Evolutionary conservation across 331 rosid genomes (phyloP), one percentile per base, ranked within the genome.

Genomic region (Pyracantha coccinea): DNA sequence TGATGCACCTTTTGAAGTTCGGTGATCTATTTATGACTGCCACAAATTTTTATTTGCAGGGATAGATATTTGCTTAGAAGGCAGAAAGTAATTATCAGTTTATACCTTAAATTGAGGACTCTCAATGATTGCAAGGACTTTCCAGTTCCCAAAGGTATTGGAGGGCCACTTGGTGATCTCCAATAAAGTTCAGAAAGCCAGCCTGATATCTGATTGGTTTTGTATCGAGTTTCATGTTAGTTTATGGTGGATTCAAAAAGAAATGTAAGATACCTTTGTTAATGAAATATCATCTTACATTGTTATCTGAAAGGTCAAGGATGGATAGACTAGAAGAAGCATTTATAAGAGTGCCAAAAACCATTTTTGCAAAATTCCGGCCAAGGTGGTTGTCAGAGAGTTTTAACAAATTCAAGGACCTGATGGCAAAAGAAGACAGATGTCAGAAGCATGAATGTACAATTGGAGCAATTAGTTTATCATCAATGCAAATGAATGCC

Each of bases 281-380:
- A 23, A 33, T 21, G 70, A 55, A 76, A 72, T 76, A 58, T 72
- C 79, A 65, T 54, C 94, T 86, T 83, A 94, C 99, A 50, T 77
- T 77, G 81, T 94, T 94, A 31, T 84, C 93, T 70, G 97, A 90
- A 78, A 94, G 93, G 81, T 94, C 97, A 71, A 90, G 97, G 81
- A 81, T 74, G 68, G 92, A 86, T 81, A 90, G 83, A 86, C 81
- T 27, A 74, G 97, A 90, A 9, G 93, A 87, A 84, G 86, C 81
- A 78, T 86, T 69, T 64, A 92, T 86, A 85, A 94, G 93, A 58
- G 86, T 80, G 61, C 20, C 68, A 57, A 90, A 83, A 77, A 92
- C 84, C 79, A 76, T 62, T 78, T 77, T 84, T 35, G 92, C 97
- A 66, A 88, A 90, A 76, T 81, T 80, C 35, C 81, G 71, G 33